Conservation (phyloP, 2,329 filamentous ascomycete genomes). For the Beauveria rudraprayagi region DNA sequence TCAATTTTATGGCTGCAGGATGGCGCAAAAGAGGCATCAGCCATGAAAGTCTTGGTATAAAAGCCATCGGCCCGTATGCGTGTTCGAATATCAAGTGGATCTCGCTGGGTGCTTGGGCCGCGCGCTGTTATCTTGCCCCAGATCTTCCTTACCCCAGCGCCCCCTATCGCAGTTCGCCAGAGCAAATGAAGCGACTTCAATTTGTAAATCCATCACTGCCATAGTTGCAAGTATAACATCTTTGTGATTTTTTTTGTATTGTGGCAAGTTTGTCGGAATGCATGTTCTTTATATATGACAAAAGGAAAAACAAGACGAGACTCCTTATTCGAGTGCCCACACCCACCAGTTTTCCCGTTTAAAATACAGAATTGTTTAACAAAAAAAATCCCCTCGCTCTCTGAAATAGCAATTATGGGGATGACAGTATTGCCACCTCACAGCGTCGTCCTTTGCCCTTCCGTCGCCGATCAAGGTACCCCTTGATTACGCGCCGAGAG, state of each 20-base stretch:
- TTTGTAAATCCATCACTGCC: no score
- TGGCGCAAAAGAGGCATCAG: no score
- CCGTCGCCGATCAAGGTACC: background rate
- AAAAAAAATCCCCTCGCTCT: background rate
- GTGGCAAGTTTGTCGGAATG: background rate
- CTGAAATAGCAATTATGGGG: background rate
- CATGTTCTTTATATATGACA: background rate
- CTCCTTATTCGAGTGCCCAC: background rate
- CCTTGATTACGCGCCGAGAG: slow-evolving; percentile 34
- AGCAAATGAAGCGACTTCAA: no score
- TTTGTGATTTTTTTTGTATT: background rate
- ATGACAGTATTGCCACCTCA: background rate
- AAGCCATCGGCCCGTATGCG: no score
- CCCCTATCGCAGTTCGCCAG: no score
- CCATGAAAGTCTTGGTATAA: no score
- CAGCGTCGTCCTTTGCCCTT: background rate
- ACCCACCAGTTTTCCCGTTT: background rate
- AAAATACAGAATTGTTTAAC: background rate
- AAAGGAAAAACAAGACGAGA: background rate
- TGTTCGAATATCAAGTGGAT: no score
- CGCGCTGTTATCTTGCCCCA: no score
- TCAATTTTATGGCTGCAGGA: no score
- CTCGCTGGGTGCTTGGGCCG: no score
- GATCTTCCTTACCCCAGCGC: no score
- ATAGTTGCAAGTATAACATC: background rate